Conservation (phyloP, 768 basidiomycete species). For the Lentinula sp. region DNA sequence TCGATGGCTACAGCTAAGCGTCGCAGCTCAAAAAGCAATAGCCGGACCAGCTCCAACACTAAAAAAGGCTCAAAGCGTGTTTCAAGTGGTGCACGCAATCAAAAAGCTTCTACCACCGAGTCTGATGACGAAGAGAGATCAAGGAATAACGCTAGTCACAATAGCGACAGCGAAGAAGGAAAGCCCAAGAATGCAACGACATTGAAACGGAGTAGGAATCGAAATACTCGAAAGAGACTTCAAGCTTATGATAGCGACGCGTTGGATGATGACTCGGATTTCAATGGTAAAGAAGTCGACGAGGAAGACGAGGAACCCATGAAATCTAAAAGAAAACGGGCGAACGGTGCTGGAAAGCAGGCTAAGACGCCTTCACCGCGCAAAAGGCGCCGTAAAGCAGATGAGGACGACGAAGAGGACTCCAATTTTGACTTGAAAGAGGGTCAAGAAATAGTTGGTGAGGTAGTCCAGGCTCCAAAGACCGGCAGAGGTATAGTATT, state of each 20-base stretch:
- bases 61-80: background rate
- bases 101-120: background rate
- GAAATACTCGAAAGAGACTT: background rate
- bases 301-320: conserved; percentile 11
- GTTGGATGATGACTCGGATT: conserved; percentile 29
- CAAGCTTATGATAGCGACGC: conserved; percentile 34
- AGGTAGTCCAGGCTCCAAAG: conserved; percentile 75
- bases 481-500: conserved; percentile 65
- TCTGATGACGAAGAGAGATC: background rate
- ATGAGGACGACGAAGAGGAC: conserved; percentile 31
- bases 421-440: conserved; percentile 44
- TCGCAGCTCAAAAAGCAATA: background rate
- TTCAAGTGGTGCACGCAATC: background rate
- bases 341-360: conserved; percentile 8
- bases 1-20: background rate
- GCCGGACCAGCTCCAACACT: background rate
- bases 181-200: background rate
- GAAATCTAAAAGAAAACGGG: conserved; percentile 20
- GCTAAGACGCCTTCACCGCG: conserved; percentile 14
- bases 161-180: background rate
- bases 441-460: conserved; percentile 67
- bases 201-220: background rate
- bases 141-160: background rate
- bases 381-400: conserved; percentile 24
- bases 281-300: background rate